Evolutionary conservation across 371 early-diverging fungal species (phyloP).

Genomic region (Mucor lusitanicus): DNA sequence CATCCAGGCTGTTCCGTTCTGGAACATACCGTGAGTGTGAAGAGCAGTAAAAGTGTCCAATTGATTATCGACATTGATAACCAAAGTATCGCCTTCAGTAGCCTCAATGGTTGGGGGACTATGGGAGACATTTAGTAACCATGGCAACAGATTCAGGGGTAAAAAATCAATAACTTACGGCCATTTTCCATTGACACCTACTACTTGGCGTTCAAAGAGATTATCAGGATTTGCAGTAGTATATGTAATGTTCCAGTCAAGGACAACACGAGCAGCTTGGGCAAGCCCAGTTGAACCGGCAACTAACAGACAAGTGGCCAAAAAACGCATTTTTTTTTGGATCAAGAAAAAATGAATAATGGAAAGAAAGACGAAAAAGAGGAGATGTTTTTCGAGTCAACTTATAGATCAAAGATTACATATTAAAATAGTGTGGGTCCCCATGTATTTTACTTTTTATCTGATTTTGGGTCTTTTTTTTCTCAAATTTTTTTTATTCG

Average conservation of each 20-base stretch:
- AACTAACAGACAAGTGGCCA: slow-evolving; percentile 25
- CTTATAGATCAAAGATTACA: slow-evolving; percentile 10
- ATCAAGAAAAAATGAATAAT: slow-evolving; percentile 3
- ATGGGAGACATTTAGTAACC: slow-evolving; percentile 23
- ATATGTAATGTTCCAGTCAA: slow-evolving; percentile 78
- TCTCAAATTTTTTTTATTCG: slow-evolving; percentile 1
- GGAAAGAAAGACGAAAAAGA: slow-evolving; percentile 13
- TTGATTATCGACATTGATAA: slow-evolving; percentile 62
- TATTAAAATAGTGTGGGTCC: neutral
- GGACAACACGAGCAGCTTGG: slow-evolving; percentile 59
- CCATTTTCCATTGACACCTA: slow-evolving; percentile 77
- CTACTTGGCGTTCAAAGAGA: slow-evolving; percentile 60
- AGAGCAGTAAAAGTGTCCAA: slow-evolving; percentile 58
- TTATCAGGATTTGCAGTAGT: slow-evolving; percentile 74
- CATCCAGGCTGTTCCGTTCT: slow-evolving; percentile 60
- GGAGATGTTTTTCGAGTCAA: neutral
- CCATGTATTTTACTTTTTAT: slow-evolving; percentile 5
- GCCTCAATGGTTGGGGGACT: slow-evolving; percentile 54
- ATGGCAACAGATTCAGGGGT: neutral
- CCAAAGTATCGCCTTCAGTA: slow-evolving; percentile 57
- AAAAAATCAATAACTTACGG: slow-evolving; percentile 55
- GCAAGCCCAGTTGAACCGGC: slow-evolving; percentile 28
- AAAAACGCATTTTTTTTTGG: slow-evolving; percentile 24
- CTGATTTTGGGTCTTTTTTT: slow-evolving; percentile 2
- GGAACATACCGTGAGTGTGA: slow-evolving; percentile 77